Base-by-base conservation (phyloP, 257 asterid genomes). In the Solanum pinnatisectum region DNA sequence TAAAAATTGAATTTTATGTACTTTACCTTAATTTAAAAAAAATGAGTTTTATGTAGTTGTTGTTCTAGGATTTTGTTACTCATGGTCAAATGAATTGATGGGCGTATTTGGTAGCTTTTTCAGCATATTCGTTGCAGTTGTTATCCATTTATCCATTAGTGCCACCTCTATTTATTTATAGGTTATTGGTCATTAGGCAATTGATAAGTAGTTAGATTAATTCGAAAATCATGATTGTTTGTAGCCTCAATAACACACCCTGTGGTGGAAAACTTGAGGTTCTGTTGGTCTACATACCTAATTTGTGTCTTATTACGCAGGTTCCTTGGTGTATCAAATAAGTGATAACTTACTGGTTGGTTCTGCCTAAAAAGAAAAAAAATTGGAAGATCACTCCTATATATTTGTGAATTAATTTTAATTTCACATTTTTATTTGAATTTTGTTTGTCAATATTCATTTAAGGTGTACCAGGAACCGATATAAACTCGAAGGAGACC, bases 391-490 rank as follows among this genome's bases (percentile, higher is more conserved):
- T 37, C 83, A 39, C 33, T 76, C 20, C 22, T 37, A 11, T 76
- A 56, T 76, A 76, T 76, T 37, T 76, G 83, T 37, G 56, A 22
- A 35, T 74, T 23, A 76, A 10, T 37, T 76, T 23, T 39, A 1
- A 5, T 37, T 37, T 11, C 33, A 39, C 56, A 37, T 22, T 79
- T 65, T 49, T 84, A 40, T 40, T 22, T 39, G 72, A 63, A 88
- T 46, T 27, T 84, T 73, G 72, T 40, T 74, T 20, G 8, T 14
- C 36, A 3, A 70, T 87, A 49, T 81, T 18, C 86, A 63, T 88
- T 87, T 74, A 90, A 91, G 96, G 88, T 88, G 83, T 74, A 33
- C 63, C 15, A 56, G 87, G 88, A 88, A 79, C 89, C 84, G 84
- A 84, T 44, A 23, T 87, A 73, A 87, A 46, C 76, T 39, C 89